phyloP scores from a whole-genome alignment of 2,329 filamentous ascomycete genomes.

The Fusarium succisae region DNA sequence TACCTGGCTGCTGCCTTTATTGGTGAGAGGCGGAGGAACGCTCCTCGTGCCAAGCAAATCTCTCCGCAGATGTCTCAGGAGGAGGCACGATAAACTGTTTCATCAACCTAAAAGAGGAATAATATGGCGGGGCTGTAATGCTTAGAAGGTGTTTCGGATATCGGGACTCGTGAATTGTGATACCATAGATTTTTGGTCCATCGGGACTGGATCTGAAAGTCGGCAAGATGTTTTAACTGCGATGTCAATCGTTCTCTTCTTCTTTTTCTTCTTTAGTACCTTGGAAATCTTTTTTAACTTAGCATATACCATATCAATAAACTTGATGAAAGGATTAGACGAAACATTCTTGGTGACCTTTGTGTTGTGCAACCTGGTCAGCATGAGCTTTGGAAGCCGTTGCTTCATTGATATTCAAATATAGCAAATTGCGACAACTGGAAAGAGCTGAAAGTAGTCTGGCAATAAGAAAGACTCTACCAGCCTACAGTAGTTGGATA shows the following conservation, averaged over 20 bases:
- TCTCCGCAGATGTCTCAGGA: constrained; percentile 41
- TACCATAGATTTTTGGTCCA: constrained; percentile 22
- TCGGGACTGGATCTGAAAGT: neutral
- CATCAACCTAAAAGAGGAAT: neutral
- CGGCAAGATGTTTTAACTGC: neutral
- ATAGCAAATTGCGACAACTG: neutral
- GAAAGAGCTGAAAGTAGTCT: neutral
- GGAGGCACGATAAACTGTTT: constrained; percentile 16
- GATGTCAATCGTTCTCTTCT: neutral
- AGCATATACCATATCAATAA: neutral
- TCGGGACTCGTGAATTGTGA: constrained; percentile 15
- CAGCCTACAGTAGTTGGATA: neutral
- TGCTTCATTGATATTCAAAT: neutral
- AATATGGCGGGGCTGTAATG: neutral
- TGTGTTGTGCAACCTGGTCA: neutral
- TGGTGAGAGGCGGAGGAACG: constrained; percentile 24
- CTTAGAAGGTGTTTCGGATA: constrained; percentile 16
- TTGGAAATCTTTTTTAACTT: neutral
- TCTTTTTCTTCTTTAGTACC: neutral
- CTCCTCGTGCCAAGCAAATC: constrained; percentile 24
- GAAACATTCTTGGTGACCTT: neutral
- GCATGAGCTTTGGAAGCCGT: neutral
- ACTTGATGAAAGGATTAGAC: neutral
- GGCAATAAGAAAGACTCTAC: neutral
- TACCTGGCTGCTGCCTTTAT: constrained; percentile 52